Evolutionary conservation across 176 grass and related monocot species (phyloP).

Genomic region (Bonia amplexicaulis): DNA sequence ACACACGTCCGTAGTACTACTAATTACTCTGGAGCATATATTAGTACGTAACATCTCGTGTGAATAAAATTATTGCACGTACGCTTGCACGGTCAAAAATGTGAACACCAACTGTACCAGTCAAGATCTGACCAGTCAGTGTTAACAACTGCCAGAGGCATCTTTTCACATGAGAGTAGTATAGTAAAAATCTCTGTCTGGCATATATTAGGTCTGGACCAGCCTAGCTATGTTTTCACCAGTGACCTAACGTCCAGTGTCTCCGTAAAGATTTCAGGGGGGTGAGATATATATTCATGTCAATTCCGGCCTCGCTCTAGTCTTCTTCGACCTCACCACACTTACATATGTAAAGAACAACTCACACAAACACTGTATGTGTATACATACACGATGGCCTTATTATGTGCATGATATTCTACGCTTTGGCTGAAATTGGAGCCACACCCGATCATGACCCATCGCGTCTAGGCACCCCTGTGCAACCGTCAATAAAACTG

Average conservation of each 20-base stretch:
- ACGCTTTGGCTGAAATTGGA: too few species aligned
- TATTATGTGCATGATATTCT: too few species aligned
- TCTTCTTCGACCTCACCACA: too few species aligned
- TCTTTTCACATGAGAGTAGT: slow-evolving; percentile 46
- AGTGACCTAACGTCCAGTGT: not conserved
- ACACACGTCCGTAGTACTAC: not conserved
- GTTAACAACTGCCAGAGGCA: slow-evolving; percentile 33
- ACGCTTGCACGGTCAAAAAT: slow-evolving; percentile 12
- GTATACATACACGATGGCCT: too few species aligned
- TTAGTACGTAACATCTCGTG: not conserved
- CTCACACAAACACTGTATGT: too few species aligned
- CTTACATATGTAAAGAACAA: too few species aligned
- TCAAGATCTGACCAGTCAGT: slow-evolving; percentile 55
- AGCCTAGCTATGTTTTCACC: slow-evolving; percentile 19
- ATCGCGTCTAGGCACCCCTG: too few species aligned
- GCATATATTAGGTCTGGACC: slow-evolving; percentile 26
- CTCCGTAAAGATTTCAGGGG: slow-evolving; percentile 4
- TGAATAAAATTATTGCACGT: slow-evolving; percentile 22
- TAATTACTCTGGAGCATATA: not conserved
- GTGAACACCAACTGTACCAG: slow-evolving; percentile 13
- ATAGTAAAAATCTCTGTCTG: slow-evolving; percentile 20
- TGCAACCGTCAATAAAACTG: too few species aligned
- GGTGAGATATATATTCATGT: not conserved
- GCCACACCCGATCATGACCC: too few species aligned
- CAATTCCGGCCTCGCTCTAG: not conserved